Evolutionary conservation across 345 rosid species (phyloP).

Genomic region (Rubroshorea leprosula): DNA sequence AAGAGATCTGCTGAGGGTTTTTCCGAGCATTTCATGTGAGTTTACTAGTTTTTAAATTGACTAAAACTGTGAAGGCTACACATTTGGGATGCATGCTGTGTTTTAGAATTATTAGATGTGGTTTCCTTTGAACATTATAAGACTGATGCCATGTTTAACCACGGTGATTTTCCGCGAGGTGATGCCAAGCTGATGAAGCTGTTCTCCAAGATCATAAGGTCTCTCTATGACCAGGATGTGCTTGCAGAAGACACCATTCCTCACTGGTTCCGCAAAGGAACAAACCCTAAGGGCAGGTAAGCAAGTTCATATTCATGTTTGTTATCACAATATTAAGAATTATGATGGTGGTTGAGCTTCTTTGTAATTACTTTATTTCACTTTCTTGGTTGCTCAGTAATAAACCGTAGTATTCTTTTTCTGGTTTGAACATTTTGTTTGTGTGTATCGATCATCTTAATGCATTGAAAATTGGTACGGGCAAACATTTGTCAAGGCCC

Average conservation of each 20-base stretch:
- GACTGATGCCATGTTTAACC: conserved; percentile 13
- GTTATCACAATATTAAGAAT: not conserved
- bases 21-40: conserved; percentile 96
- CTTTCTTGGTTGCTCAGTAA: too few relatives aligned
- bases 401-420: too few relatives aligned
- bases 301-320: not conserved
- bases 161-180: conserved; percentile 59
- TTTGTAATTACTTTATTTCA: too few relatives aligned
- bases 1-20: conserved; percentile 82
- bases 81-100: too few relatives aligned
- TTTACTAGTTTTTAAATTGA: conserved; percentile 4
- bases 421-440: too few relatives aligned
- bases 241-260: conserved; percentile 95
- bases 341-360: too few relatives aligned
- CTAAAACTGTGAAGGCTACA: too few relatives aligned
- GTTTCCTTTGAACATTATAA: conserved; percentile 1
- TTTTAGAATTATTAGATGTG: not conserved
- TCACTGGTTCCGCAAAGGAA: conserved; percentile 88
- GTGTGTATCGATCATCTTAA: not conserved
- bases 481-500: conserved; percentile 87
- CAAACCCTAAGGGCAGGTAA: conserved; percentile 90
- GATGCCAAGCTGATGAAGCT: conserved; percentile 98
- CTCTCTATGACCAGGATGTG: conserved; percentile 88
- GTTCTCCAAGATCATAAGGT: conserved; percentile 79
- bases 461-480: conserved; percentile 22